phyloP scores from a whole-genome alignment of 176 grass and related monocot species.

The Oryza brachyantha region DNA sequence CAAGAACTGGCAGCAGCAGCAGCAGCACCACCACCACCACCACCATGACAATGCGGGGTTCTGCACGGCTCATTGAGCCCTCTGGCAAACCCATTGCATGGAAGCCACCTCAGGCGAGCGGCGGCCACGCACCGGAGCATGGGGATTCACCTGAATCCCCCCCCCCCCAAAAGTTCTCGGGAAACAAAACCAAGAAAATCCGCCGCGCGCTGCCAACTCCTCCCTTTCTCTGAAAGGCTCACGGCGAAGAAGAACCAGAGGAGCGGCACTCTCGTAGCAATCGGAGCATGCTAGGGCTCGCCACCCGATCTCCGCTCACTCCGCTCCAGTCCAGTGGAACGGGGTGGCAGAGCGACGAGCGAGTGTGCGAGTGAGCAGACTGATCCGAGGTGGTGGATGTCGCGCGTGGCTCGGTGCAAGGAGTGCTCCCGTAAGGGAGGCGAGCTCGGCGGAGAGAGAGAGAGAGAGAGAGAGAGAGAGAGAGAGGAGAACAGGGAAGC shows the following conservation, averaged over 20 bases:
- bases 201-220: neutral
- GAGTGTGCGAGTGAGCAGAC: too few relatives aligned
- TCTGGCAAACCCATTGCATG: neutral
- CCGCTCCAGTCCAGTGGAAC: neutral
- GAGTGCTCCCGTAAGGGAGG: neutral
- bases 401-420: neutral
- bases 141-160: neutral
- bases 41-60: neutral
- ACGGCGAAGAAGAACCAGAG: neutral
- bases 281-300: neutral
- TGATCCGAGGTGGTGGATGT: too few relatives aligned
- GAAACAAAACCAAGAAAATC: neutral
- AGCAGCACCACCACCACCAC: too few relatives aligned
- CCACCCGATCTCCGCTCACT: neutral
- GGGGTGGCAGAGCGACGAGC: too few relatives aligned
- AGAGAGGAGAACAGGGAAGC: neutral
- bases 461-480: too few relatives aligned
- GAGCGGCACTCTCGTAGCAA: neutral
- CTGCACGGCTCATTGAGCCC: neutral
- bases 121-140: conserved; percentile 37
- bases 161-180: neutral
- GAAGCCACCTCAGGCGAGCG: conserved; percentile 18
- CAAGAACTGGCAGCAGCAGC: neutral
- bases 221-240: neutral
- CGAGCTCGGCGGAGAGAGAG: too few relatives aligned